Base-by-base conservation (phyloP, 352 stramenopile species). In the Aphanomyces stellatus region DNA sequence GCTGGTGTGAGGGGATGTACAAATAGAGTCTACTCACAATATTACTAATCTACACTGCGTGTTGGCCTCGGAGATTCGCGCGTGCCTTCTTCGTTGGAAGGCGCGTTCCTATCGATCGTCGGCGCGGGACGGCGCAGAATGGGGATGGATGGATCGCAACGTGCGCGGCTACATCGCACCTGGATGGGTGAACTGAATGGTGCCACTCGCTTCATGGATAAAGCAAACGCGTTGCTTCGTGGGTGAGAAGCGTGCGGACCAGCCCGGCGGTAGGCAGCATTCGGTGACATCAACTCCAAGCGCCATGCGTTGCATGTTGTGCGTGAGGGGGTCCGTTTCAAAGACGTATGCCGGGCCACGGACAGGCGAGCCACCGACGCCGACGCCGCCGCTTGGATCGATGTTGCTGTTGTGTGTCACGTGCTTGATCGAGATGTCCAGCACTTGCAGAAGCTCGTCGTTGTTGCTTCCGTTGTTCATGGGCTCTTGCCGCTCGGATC, bases 201-300 rank as follows among this genome's bases (percentile, higher is more conserved):
- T 27, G 34, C 60, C 60, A 31, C 40, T 42, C 34, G 2, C 49
- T 57, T 56, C 43, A 17, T 67, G 60, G 24, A 49, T 57, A 40
- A 51, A 67, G 34, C 60, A 57, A 8, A 67, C 60, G 8, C 37
- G 31, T 42, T 57, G 60, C 7, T 67, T 49, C 19, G 48, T 17
- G 10, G 60, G 60, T 4, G 60, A 67, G 27, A 43, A 67, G 6
- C 60, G 43, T 10, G 60, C 60, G 24, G 28, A 28, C 60, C 60
- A 67, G 19, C 60, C 60, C 41, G 60, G 60, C 25, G 60, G 60
- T 11, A 67, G 34, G 49, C 60, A 67, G 60, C 60, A 67, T 31
- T 67, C 60, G 48, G 57, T 35, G 15, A 60, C 1, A 27, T 67
- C 34, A 3, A 67, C 31, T 6, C 37, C 43, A 35, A 67, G 22